Evolutionary conservation across 768 basidiomycete genomes (phyloP), one percentile per base, ranked within the genome.

Genomic region (Dacryopinax primogenitus): DNA sequence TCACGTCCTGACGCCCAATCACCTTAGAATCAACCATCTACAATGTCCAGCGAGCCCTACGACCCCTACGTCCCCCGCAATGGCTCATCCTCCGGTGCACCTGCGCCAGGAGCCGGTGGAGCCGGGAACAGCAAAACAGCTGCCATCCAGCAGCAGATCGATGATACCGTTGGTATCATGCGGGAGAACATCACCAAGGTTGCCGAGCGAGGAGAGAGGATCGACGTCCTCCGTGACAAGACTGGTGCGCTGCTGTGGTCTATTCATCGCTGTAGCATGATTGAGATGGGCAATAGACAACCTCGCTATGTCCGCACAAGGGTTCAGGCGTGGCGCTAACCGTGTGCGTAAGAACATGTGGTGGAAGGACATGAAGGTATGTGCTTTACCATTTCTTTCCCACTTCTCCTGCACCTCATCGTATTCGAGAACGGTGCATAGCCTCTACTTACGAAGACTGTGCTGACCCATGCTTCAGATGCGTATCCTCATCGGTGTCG

Each of bases 301-400:
- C 73, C 84, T 99, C 65, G 95, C 96, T 33, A 90, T 95, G 41
- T 96, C 93, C 28, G 96, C 96, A n/a, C 95, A 99, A 78, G 92
- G 93, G 30, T 99, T 99, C 85, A 86, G 93, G 68, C 83, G 92
- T 69, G 94, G 96, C 69, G 96, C 96, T 63, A 97, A 97, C 78
- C 83, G 91, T 67, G 96, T 99, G 63, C 86, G 96, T 75, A 99
- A 98, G 90, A 92, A 90, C 73, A 92, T 92, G 90, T 92, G 90
- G 90, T 94, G 92, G 92, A 94, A 96, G 75, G 93, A 96, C 75
- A 92, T 92, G 90, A 92, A 92, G 86, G 90, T 88, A 66, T 62
- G 80, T 74, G 28, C 23, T 11, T 58, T 30, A 11, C 13, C 51
- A 58, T 58, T 28, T 58, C 26, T 32, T 11, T 30, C 26, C 26